Percentiles rank a stretch among this genome's conserved stretches.
Conservation (phyloP, 768 basidiomycete genomes). For the Coprinopsis cinerea region DNA sequence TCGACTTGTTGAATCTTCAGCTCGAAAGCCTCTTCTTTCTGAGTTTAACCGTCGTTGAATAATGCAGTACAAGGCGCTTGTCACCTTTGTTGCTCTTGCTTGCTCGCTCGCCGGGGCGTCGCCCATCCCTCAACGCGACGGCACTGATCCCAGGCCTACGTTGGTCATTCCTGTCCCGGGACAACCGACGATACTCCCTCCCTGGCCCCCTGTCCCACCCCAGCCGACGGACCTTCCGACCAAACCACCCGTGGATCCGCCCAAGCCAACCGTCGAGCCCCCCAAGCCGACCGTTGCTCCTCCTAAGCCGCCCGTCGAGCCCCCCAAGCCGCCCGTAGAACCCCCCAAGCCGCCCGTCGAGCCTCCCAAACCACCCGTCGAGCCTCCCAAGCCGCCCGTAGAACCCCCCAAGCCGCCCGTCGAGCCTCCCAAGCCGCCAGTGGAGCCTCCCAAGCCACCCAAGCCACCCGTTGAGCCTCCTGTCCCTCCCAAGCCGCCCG, state of each 20-base stretch:
- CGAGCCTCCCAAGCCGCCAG: conserved; percentile 1
- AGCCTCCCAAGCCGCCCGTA: conserved; percentile 7
- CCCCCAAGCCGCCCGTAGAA: conserved; percentile 1
- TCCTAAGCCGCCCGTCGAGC: conserved; percentile 8
- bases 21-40: not conserved
- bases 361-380: conserved; percentile 7
- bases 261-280: conserved; percentile 2
- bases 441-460: conserved; percentile 6
- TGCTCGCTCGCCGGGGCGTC: not conserved
- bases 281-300: conserved; percentile 5
- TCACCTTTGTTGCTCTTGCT: not conserved
- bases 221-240: not conserved
- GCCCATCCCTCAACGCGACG: not conserved
- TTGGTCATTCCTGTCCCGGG: not conserved
- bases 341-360: conserved; percentile 7
- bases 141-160: not conserved
- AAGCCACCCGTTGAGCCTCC: conserved; percentile 5
- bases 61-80: conserved; percentile 1
- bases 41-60: not conserved
- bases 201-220: not conserved
- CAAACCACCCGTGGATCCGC: conserved; percentile 2
- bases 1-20: not conserved
- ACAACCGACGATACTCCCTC: not conserved
- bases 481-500: conserved; percentile 3
- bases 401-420: conserved; percentile 6